Conservation (phyloP, 2,329 filamentous ascomycete genomes). For the Aspergillus ochraceoroseus region DNA sequence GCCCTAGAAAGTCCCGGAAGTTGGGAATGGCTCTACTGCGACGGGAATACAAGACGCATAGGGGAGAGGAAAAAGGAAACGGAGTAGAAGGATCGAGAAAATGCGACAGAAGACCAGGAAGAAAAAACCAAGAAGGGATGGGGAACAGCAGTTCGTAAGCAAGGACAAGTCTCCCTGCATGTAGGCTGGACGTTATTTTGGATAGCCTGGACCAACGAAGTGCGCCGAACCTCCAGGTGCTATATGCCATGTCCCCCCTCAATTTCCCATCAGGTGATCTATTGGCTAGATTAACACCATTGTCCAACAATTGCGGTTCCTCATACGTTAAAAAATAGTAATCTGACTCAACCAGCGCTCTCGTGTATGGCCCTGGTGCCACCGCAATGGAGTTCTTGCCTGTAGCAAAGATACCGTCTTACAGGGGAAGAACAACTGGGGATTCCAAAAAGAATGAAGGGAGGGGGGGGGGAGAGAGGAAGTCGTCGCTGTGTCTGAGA, state of each 20-base stretch:
- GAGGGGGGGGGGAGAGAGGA: neutral
- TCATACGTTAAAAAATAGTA: slow-evolving; percentile 1
- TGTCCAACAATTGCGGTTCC: neutral
- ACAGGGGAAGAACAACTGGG: slow-evolving; percentile 1
- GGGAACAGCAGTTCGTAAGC: neutral
- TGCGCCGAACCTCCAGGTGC: neutral
- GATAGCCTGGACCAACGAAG: slow-evolving; percentile 1
- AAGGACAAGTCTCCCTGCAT: slow-evolving; percentile 2
- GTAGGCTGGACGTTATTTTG: neutral
- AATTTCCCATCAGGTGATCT: slow-evolving; percentile 1
- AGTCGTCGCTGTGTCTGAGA: neutral
- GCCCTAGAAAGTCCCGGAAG: too few species aligned
- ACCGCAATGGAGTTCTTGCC: neutral
- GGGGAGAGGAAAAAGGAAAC: too few species aligned
- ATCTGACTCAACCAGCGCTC: neutral
- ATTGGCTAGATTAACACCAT: slow-evolving; percentile 1
- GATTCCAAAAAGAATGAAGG: slow-evolving; percentile 2
- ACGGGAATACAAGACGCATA: too few species aligned
- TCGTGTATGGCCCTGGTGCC: neutral
- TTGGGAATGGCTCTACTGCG: too few species aligned
- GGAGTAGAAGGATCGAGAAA: too few species aligned
- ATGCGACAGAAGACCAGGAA: too few species aligned
- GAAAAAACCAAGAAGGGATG: slow-evolving; percentile 1
- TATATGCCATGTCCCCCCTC: slow-evolving; percentile 1
- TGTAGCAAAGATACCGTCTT: slow-evolving; percentile 1